Evolutionary conservation across 345 rosid species (phyloP).

Genomic region (Kandelia obovata): DNA sequence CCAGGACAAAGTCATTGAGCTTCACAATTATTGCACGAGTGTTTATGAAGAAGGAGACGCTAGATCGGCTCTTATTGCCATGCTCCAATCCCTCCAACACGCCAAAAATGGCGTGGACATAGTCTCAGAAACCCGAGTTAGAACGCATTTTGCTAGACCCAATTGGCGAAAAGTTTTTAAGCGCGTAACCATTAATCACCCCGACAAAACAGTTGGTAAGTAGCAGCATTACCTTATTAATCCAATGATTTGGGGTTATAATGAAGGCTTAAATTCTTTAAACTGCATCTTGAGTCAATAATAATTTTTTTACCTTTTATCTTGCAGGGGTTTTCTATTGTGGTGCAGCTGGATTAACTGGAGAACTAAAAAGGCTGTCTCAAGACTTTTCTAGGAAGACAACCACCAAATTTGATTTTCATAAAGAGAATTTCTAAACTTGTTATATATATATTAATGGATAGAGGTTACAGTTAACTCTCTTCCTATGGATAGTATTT

Average conservation of each 20-base stretch:
- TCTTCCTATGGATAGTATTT: neutral
- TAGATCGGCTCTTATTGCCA: constrained; percentile 69
- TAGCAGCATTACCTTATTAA: neutral
- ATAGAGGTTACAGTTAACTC: neutral
- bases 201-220: constrained; percentile 63
- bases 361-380: constrained; percentile 50
- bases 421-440: constrained; percentile 66
- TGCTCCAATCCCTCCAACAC: constrained; percentile 72
- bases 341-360: constrained; percentile 57
- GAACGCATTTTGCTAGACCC: constrained; percentile 66
- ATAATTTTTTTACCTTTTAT: neutral
- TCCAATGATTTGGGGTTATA: too few species aligned
- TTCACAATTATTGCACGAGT: constrained; percentile 68
- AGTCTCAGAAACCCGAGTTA: constrained; percentile 59
- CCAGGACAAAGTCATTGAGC: constrained; percentile 53
- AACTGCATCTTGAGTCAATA: neutral
- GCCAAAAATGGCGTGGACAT: constrained; percentile 70
- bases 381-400: constrained; percentile 75
- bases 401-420: constrained; percentile 72
- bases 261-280: neutral
- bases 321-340: constrained; percentile 67
- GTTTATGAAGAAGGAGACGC: constrained; percentile 85
- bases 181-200: constrained; percentile 58
- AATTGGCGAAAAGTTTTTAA: constrained; percentile 68
- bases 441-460: neutral